Percentiles rank a stretch among this genome's conserved stretches.
These are phyloP conservation scores for Dalechampia spathulata DNA, from an alignment of 441 rosid species.

Conservation along the genomic window DNA sequence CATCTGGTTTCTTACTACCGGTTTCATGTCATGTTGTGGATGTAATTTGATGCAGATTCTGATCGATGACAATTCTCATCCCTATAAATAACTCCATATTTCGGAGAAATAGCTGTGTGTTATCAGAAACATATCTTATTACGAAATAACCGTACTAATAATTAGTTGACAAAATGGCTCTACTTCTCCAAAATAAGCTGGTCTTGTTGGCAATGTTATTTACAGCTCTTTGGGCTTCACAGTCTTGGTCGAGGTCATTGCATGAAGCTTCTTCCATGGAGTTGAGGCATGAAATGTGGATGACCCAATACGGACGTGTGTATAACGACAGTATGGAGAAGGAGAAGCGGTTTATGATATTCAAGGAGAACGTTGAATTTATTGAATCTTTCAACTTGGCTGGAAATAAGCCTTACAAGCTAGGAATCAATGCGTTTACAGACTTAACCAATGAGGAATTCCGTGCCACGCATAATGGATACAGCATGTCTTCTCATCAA, in stretches of 20 bases:
- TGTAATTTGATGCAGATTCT: constrained; percentile 1
- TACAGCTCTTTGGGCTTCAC: constrained; percentile 24
- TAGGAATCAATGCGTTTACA: constrained; percentile 61
- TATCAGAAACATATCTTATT: no score
- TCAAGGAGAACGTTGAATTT: constrained; percentile 59
- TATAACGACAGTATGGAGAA: constrained; percentile 31
- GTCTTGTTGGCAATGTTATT: background rate
- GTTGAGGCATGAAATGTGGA: constrained; percentile 36
- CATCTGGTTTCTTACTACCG: no score
- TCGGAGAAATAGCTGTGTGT: no score
- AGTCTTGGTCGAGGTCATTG: constrained; percentile 28
- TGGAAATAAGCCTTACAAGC: constrained; percentile 44
- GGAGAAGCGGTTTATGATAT: constrained; percentile 47
- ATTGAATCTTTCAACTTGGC: constrained; percentile 48
- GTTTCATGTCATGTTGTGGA: background rate
- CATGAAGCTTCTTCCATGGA: constrained; percentile 18
- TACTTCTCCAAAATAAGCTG: background rate
- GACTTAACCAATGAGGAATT: constrained; percentile 68
- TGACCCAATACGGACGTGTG: constrained; percentile 24
- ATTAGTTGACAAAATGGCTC: background rate
- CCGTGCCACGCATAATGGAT: constrained; percentile 43
- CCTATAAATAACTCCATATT: no score
- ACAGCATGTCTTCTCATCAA: constrained; percentile 37
- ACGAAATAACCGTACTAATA: no score
- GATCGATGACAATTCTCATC: background rate